These are phyloP conservation scores for Pelargonium myrrhifolium DNA, from an alignment of 441 rosid species.

Conservation along the genomic window DNA sequence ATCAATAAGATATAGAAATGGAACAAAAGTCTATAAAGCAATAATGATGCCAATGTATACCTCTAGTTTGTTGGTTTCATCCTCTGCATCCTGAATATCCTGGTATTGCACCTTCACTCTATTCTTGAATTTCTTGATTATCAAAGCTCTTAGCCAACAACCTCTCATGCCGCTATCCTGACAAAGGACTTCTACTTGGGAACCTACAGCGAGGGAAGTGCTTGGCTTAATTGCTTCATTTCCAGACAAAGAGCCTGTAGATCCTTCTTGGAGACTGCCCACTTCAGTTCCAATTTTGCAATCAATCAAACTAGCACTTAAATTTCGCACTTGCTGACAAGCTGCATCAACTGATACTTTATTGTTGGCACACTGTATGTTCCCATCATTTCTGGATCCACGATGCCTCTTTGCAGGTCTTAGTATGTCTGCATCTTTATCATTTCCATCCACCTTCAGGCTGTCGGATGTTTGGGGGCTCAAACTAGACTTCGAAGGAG, in stretches of 20 bases:
- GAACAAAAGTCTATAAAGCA: background rate
- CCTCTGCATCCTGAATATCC: slow-evolving; percentile 60
- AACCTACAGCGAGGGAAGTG: slow-evolving; percentile 39
- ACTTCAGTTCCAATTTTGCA: slow-evolving; percentile 20
- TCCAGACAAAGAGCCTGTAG: slow-evolving; percentile 15
- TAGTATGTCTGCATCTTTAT: slow-evolving; percentile 24
- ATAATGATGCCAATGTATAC: slow-evolving; percentile 20
- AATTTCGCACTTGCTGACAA: slow-evolving; percentile 14
- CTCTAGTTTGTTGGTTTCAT: slow-evolving; percentile 67
- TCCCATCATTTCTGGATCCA: slow-evolving; percentile 24
- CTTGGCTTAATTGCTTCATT: slow-evolving; percentile 19
- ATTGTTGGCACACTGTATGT: background rate
- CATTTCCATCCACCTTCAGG: slow-evolving; percentile 22
- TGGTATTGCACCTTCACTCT: slow-evolving; percentile 74
- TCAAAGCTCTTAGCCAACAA: slow-evolving; percentile 70
- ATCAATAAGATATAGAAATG: background rate
- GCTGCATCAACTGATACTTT: slow-evolving; percentile 16
- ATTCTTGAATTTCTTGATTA: slow-evolving; percentile 52
- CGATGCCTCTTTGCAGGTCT: slow-evolving; percentile 51
- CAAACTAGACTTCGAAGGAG: slow-evolving; percentile 20
- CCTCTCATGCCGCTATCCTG: slow-evolving; percentile 85
- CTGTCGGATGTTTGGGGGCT: slow-evolving; percentile 24
- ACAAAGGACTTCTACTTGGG: slow-evolving; percentile 61
- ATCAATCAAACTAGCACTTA: slow-evolving; percentile 6
- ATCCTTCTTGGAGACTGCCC: slow-evolving; percentile 18